Conservation (phyloP, 148 eudicot genomes). For the Gaultheria prostrata region DNA sequence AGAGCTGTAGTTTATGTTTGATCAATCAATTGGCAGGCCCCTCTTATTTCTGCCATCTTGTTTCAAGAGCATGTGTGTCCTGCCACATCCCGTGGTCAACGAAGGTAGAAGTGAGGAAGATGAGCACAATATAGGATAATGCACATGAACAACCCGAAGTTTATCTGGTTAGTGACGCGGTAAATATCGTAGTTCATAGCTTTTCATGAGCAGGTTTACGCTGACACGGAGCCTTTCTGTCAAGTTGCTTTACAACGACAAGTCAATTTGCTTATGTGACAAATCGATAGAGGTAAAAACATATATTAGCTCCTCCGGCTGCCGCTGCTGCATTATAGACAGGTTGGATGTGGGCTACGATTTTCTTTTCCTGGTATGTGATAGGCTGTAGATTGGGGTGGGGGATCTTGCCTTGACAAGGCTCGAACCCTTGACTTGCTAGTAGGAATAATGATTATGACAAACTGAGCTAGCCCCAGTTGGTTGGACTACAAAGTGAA, state of each 20-base stretch:
- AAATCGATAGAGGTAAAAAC: background rate
- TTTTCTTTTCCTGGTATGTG: background rate
- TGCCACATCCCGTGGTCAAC: background rate
- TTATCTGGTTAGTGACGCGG: background rate
- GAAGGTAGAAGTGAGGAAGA: background rate
- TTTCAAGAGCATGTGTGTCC: background rate
- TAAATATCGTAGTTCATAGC: background rate
- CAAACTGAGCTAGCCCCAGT: background rate
- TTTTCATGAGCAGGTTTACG: background rate
- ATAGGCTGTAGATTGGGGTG: background rate
- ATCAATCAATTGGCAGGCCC: background rate
- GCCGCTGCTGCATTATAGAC: background rate
- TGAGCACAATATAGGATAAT: background rate
- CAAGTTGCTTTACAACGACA: background rate
- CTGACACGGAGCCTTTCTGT: background rate
- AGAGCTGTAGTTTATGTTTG: background rate
- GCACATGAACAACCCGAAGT: background rate
- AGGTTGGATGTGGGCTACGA: too few species aligned
- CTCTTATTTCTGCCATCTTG: background rate
- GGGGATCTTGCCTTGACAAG: background rate
- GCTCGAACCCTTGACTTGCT: background rate
- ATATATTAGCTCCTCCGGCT: background rate
- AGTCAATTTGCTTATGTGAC: background rate
- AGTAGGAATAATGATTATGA: background rate
- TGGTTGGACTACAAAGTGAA: background rate